A percentile compares a stretch with the other conserved stretches of the same genome.
Evolutionary conservation across 2,329 filamentous ascomycete genomes (phyloP).

Genomic region (Epichloe brachyelytri): DNA sequence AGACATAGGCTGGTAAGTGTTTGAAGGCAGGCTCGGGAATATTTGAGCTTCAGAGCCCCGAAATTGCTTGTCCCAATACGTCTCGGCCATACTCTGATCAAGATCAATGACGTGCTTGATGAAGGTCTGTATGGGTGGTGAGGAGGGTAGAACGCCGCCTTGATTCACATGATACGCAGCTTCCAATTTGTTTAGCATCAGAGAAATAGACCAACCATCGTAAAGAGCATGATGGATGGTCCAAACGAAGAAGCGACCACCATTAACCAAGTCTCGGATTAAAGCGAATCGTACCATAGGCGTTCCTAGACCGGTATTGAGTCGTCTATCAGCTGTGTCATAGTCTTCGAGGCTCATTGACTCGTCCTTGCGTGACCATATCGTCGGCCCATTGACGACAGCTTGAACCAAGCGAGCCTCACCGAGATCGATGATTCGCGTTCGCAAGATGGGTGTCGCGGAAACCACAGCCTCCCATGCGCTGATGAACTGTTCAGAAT

Average conservation of each 20-base stretch:
- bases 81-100: neutral
- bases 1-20: constrained; percentile 1
- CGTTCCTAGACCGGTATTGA: constrained; percentile 25
- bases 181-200: constrained; percentile 30
- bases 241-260: constrained; percentile 15
- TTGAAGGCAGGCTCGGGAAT: constrained; percentile 4
- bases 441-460: constrained; percentile 26
- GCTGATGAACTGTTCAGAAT: constrained; percentile 20
- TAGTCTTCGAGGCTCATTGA: constrained; percentile 12
- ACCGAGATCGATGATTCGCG: constrained; percentile 26
- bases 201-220: constrained; percentile 38
- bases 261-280: neutral
- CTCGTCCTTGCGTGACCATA: neutral
- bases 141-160: neutral
- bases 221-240: constrained; percentile 40
- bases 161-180: constrained; percentile 20
- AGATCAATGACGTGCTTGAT: neutral
- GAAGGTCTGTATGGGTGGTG: constrained; percentile 1
- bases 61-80: constrained; percentile 1
- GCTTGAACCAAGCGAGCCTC: constrained; percentile 22
- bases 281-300: constrained; percentile 7
- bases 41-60: constrained; percentile 10
- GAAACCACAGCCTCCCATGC: constrained; percentile 24
- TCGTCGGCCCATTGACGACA: constrained; percentile 19
- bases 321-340: constrained; percentile 26